Evolutionary conservation across 164 flowering plant genomes (phyloP), one percentile per base, ranked within the genome.

Genomic region (Paratinospora sagittata): DNA sequence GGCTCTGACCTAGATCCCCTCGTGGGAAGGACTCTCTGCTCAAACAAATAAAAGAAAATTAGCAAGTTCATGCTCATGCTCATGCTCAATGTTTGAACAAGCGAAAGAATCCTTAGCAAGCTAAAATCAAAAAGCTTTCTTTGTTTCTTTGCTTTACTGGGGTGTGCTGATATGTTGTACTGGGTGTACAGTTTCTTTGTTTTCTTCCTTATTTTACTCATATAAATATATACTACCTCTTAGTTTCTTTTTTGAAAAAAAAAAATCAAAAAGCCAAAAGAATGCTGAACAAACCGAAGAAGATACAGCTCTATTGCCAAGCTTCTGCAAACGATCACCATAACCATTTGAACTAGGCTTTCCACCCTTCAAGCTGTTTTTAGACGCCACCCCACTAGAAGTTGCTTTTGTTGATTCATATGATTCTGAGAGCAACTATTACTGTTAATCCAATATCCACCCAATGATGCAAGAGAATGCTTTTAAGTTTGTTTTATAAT

Each of bases 1-100:
- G 89, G 27, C 0, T 93, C 97, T 45, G 85, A 75, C 76, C 87
- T 90, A 41, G 90, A 73, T 47, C 85, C 88, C 83, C 86, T 93
- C n/a, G 79, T 39, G 27, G 85, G 80, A 66, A 69, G 58, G 74
- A 43, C 81, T 74, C 92, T 91, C 98, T 93, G 73, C 17, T 19
- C 65, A 78, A 76, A 68, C 16, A 71, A 37, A 77, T n/a, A 0
- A 75, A 6, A 30, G 12, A 41, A 19, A 65, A 33, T 37, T 16
- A 65, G 41, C 41, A 12, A 27, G 0, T 16, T 16, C 41, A 41
- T 33, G 5, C n/a, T 8, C 41, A 12, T 11, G 0, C 4, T 16
- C 41, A 41, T 33, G 5, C n/a, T 8, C 34, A 65, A 65, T 8
- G 8, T 55, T 55, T 9, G 17, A 55, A 21, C 21, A 55, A 55